phyloP scores from a whole-genome alignment of 2,329 filamentous ascomycete genomes.

The Uncinocarpus reesii region DNA sequence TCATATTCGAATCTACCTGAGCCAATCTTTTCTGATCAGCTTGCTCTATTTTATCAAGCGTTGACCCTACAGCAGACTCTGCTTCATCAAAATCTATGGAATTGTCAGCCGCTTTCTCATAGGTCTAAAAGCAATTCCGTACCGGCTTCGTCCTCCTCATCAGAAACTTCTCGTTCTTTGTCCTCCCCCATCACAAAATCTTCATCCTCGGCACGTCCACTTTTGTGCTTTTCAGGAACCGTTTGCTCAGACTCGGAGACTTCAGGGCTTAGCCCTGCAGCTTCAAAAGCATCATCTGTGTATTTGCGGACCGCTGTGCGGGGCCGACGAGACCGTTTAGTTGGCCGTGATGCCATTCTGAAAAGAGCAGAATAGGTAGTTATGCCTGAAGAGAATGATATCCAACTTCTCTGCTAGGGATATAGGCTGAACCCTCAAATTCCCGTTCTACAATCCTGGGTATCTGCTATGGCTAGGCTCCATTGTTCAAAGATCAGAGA shows the following conservation, averaged over 20 bases:
- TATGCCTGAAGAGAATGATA: neutral
- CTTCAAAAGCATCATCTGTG: constrained; percentile 29
- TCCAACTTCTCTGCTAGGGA: no score
- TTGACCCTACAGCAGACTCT: constrained; percentile 7
- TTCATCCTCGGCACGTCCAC: constrained; percentile 25
- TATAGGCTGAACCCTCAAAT: no score
- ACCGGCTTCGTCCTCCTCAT: constrained; percentile 12
- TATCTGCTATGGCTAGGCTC: no score
- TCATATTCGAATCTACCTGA: constrained; percentile 20
- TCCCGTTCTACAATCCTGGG: no score
- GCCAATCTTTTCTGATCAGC: constrained; percentile 6
- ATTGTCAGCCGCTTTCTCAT: neutral
- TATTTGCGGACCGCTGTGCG: constrained; percentile 26
- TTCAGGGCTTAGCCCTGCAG: constrained; percentile 25
- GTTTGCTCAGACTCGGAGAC: constrained; percentile 14
- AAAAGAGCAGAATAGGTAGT: neutral
- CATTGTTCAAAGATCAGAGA: no score
- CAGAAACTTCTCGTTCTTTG: constrained; percentile 13
- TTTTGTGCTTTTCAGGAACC: constrained; percentile 8
- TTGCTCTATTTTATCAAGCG: constrained; percentile 1
- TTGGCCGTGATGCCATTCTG: constrained; percentile 14
- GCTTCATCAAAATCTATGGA: constrained; percentile 11
- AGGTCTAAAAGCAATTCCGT: neutral
- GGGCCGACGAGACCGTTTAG: constrained; percentile 30
- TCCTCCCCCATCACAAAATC: constrained; percentile 25